Evolutionary conservation across 164 flowering plant species (phyloP).

Genomic region (Nelumbo lutea): DNA sequence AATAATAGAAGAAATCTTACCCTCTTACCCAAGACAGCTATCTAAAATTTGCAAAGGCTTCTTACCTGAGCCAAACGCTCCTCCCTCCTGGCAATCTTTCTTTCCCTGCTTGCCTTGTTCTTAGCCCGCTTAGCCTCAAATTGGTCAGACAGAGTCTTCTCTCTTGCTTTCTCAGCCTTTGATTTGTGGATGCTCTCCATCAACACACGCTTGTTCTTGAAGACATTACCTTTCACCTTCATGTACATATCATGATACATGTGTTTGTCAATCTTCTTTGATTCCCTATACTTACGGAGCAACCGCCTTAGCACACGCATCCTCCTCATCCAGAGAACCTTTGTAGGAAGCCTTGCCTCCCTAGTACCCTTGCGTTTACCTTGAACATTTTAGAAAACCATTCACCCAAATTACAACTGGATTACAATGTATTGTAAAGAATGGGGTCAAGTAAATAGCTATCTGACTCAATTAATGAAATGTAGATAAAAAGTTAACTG

Average conservation of each 20-base stretch:
- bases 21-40: background rate
- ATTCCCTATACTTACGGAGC: slow-evolving; percentile 72
- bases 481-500: background rate
- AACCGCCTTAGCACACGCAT: slow-evolving; percentile 81
- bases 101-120: slow-evolving; percentile 84
- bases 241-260: slow-evolving; percentile 91
- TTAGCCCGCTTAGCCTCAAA: slow-evolving; percentile 84
- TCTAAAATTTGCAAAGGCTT: background rate
- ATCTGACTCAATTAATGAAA: too few species aligned
- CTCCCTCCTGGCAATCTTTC: slow-evolving; percentile 71
- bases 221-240: slow-evolving; percentile 91
- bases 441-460: too few species aligned
- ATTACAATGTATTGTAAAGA: background rate
- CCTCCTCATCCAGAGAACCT: slow-evolving; percentile 81
- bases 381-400: slow-evolving; percentile 10
- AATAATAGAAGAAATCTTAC: background rate
- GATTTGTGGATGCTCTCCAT: slow-evolving; percentile 90
- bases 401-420: background rate
- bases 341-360: slow-evolving; percentile 81
- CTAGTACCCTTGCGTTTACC: slow-evolving; percentile 87
- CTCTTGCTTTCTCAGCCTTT: slow-evolving; percentile 85
- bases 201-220: slow-evolving; percentile 74
- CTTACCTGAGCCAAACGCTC: slow-evolving; percentile 70
- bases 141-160: slow-evolving; percentile 79
- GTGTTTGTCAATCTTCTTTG: slow-evolving; percentile 82